These are phyloP conservation scores for Scytalidium sp. DNA, from an alignment of 2,329 filamentous ascomycete species.

Conservation along the genomic window DNA sequence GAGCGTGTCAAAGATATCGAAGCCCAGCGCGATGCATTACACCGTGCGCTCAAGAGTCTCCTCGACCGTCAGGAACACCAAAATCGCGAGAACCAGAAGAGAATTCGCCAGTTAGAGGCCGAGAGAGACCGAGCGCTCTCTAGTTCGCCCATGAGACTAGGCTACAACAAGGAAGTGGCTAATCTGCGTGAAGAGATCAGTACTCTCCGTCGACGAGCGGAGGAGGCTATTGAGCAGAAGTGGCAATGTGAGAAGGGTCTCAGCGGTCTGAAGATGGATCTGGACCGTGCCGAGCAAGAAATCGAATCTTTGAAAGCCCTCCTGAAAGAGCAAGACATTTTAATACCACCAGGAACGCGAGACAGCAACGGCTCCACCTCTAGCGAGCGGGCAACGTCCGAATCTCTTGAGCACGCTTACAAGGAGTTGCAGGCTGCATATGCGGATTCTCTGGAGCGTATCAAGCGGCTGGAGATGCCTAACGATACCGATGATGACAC, in stretches of 20 bases:
- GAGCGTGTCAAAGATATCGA: slow-evolving; percentile 91
- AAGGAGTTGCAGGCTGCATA: slow-evolving; percentile 72
- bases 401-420: slow-evolving; percentile 72
- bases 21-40: slow-evolving; percentile 87
- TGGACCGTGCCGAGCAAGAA: slow-evolving; percentile 93
- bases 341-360: slow-evolving; percentile 53
- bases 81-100: slow-evolving; percentile 79
- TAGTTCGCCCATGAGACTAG: slow-evolving; percentile 67
- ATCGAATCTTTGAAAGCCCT: slow-evolving; percentile 78
- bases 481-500: slow-evolving; percentile 55
- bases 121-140: slow-evolving; percentile 74
- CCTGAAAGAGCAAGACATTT: slow-evolving; percentile 78
- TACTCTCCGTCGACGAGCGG: slow-evolving; percentile 77
- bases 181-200: slow-evolving; percentile 82
- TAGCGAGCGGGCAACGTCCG: slow-evolving; percentile 58
- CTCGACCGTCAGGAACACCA: slow-evolving; percentile 84
- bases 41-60: slow-evolving; percentile 80
- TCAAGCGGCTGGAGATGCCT: slow-evolving; percentile 60
- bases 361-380: slow-evolving; percentile 36
- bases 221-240: slow-evolving; percentile 93
- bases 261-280: slow-evolving; percentile 87
- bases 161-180: slow-evolving; percentile 81
- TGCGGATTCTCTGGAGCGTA: slow-evolving; percentile 60
- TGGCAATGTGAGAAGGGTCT: slow-evolving; percentile 94
- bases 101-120: slow-evolving; percentile 69